A percentile compares a stretch with the other conserved stretches of the same genome.
phyloP scores from a whole-genome alignment of 2,329 filamentous ascomycete species.

The Aspergillus ochraceoroseus region DNA sequence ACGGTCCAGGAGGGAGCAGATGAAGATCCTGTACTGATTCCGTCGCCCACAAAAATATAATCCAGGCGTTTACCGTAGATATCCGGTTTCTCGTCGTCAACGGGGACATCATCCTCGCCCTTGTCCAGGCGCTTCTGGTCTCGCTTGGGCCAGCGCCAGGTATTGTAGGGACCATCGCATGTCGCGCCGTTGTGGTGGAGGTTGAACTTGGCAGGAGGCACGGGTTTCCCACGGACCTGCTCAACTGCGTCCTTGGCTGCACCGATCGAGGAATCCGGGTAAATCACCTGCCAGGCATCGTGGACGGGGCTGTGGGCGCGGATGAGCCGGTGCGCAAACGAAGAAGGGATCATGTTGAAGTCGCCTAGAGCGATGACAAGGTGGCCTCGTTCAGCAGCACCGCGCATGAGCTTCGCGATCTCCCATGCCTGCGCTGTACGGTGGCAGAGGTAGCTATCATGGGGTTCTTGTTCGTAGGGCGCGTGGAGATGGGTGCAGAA shows the following conservation, averaged over 20 bases:
- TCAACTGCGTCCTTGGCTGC: conserved; percentile 64
- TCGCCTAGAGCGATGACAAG: conserved; percentile 83
- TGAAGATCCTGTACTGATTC: conserved; percentile 38
- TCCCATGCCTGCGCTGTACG: conserved; percentile 93
- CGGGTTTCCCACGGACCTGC: conserved; percentile 57
- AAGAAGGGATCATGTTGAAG: conserved; percentile 93
- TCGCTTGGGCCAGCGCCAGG: conserved; percentile 80
- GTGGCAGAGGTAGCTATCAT: conserved; percentile 85
- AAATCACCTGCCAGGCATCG: conserved; percentile 78
- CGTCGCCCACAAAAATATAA: conserved; percentile 79
- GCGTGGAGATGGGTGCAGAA: conserved; percentile 92
- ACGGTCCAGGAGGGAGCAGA: conserved; percentile 60
- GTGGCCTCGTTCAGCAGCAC: conserved; percentile 72
- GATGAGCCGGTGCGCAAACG: conserved; percentile 77
- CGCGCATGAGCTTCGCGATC: conserved; percentile 80
- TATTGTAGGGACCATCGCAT: conserved; percentile 80
- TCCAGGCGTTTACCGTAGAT: conserved; percentile 80
- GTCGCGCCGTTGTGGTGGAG: conserved; percentile 76
- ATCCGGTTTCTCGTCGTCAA: conserved; percentile 65
- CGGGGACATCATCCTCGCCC: conserved; percentile 57
- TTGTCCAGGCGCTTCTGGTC: conserved; percentile 64
- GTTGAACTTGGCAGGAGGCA: conserved; percentile 75
- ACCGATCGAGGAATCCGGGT: conserved; percentile 78
- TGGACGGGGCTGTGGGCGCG: conserved; percentile 69
- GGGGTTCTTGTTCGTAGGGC: conserved; percentile 72